These are phyloP conservation scores for Tulasnella calospora DNA, from an alignment of 768 basidiomycete genomes.

Conservation along the genomic window DNA sequence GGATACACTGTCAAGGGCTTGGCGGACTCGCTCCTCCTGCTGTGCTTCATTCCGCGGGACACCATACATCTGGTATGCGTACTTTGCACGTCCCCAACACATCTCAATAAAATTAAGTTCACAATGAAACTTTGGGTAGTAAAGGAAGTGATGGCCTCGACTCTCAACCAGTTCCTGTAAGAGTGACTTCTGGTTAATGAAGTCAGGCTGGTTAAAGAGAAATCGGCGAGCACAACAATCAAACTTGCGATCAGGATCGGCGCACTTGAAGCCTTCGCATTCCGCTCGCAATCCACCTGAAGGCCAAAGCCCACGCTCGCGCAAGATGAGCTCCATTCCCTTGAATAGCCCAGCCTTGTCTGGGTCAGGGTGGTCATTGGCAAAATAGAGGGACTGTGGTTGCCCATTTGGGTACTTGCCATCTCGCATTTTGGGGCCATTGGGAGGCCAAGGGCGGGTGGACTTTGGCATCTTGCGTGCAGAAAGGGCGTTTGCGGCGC, in stretches of 20 bases:
- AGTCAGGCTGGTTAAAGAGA: conserved; percentile 45
- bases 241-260: conserved; percentile 32
- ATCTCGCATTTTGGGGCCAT: conserved; percentile 37
- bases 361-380: conserved; percentile 34
- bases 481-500: conserved; percentile 35
- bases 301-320: conserved; percentile 29
- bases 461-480: conserved; percentile 34
- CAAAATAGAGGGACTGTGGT: conserved; percentile 38
- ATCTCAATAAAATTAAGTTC: conserved; percentile 46
- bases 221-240: conserved; percentile 39
- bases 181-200: conserved; percentile 36
- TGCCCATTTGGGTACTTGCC: conserved; percentile 28
- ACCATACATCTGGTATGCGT: conserved; percentile 33
- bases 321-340: conserved; percentile 39
- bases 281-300: conserved; percentile 20
- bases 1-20: conserved; percentile 34
- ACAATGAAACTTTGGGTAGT: conserved; percentile 45
- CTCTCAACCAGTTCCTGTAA: conserved; percentile 35
- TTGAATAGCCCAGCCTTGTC: conserved; percentile 38
- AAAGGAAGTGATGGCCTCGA: conserved; percentile 36
- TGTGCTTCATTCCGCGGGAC: conserved; percentile 36
- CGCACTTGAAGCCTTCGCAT: conserved; percentile 21
- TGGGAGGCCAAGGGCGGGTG: too few relatives aligned
- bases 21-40: conserved; percentile 36
- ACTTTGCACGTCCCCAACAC: conserved; percentile 38